Base-by-base conservation (phyloP, 805 yeast species). In the Naumovozyma dairenensis region DNA sequence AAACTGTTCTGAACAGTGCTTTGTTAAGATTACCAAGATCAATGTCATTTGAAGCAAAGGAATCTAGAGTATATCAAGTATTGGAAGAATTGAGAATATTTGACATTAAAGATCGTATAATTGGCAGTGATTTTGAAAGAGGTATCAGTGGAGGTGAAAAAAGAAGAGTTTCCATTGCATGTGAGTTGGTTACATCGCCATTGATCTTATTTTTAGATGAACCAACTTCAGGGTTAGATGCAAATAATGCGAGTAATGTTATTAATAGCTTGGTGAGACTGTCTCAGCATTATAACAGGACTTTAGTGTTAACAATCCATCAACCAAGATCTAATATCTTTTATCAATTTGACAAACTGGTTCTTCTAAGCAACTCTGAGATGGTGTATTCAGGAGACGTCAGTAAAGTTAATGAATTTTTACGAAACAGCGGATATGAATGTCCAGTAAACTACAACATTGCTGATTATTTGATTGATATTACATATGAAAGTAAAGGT, bases 241-340 rank as follows among this genome's bases (percentile, higher is more conserved):
- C 96, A 6, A 89, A 74, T 54, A 89, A 87, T 59, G 97, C 98
- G 1, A 77, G 74, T 51, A 85, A 87, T 47, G 98, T 92, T 6
- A 68, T 92, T 28, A 96, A 86, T 40, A 72, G 85, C 40, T 66
- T 92, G 29, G 89, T 82, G 2, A 71, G 80, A 37, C 66, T 92
- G 37, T 84, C 96, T 0, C 69, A 77, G 37, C 80, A 77, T 47
- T 82, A 78, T 56, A 77, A 81, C 39, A 75, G 97, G 53, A 89
- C 98, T 0, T 76, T 92, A 31, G 74, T 92, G 2, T 80, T 92
- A 54, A 85, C 98, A 0, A 92, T 92, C 44, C 98, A 92, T 61
- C 98, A 92, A 55, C 98, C 98, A 8, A 71, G 98, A 51, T 83
- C 96, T 37, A 92, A 92, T 51, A 89, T 92, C 54, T 96, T 92